Percentiles rank a stretch among this genome's conserved stretches.
These are phyloP conservation scores for Kregervanrija pseudodelftensis DNA, from an alignment of 805 yeast species.

Conservation along the genomic window DNA sequence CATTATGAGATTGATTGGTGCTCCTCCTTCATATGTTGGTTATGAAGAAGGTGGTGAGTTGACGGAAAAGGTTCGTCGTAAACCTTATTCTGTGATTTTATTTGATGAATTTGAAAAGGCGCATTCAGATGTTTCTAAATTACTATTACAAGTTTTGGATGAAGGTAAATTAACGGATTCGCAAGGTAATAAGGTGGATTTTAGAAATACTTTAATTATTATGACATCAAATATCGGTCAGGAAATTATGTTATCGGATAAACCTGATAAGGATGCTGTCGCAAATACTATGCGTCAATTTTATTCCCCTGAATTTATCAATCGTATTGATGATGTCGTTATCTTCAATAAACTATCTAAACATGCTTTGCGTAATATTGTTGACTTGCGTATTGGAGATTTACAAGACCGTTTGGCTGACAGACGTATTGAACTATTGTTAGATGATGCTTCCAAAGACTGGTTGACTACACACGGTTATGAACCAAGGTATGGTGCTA, in stretches of 20 bases:
- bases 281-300: conserved; percentile 57
- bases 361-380: conserved; percentile 65
- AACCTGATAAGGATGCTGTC: conserved; percentile 54
- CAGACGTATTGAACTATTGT: conserved; percentile 56
- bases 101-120: conserved; percentile 98
- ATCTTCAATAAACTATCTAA: conserved; percentile 88
- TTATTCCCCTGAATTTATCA: conserved; percentile 94
- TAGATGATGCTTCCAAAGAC: conserved; percentile 58
- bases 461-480: conserved; percentile 84
- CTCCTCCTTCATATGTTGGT: conserved; percentile 97
- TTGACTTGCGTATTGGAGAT: conserved; percentile 78
- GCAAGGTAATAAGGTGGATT: conserved; percentile 90
- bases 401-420: conserved; percentile 71
- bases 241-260: conserved; percentile 69
- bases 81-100: conserved; percentile 86
- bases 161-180: conserved; percentile 94
- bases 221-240: conserved; percentile 98
- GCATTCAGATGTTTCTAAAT: conserved; percentile 89
- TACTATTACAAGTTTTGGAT: conserved; percentile 84
- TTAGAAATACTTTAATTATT: conserved; percentile 88
- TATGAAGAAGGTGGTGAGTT: conserved; percentile 95
- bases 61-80: conserved; percentile 92
- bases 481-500: conserved; percentile 89
- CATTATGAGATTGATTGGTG: conserved; percentile 85
- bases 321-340: conserved; percentile 88